phyloP scores from a whole-genome alignment of 169 alveolate species.

The Babesia bovis region DNA sequence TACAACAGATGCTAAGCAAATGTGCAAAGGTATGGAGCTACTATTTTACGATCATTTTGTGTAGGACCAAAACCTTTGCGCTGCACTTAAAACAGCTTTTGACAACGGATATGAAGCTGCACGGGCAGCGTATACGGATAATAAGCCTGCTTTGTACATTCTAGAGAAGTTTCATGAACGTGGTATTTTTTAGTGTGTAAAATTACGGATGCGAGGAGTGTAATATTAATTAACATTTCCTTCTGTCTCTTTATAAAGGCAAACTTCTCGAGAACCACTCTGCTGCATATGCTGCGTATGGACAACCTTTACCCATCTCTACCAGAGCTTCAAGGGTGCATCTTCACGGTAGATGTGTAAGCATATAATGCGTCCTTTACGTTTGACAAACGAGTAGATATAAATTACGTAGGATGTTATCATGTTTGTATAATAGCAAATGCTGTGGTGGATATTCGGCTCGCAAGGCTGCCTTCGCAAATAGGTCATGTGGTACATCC shows the following conservation, averaged over 20 bases:
- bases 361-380: neutral
- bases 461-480: neutral
- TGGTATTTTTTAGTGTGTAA: constrained; percentile 17
- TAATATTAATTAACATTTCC: no score
- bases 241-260: no score
- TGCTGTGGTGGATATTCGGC: neutral
- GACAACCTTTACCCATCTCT: neutral
- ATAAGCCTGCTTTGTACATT: constrained; percentile 34
- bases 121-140: neutral
- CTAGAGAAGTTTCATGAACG: constrained; percentile 60
- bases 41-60: neutral
- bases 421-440: neutral
- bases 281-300: no score
- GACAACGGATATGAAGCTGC: constrained; percentile 54
- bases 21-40: constrained; percentile 28
- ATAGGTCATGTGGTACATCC: neutral
- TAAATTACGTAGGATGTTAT: neutral
- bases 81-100: constrained; percentile 29
- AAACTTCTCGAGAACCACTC: no score
- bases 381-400: neutral
- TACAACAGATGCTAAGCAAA: constrained; percentile 31
- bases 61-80: constrained; percentile 43
- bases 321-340: neutral
- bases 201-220: neutral
- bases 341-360: neutral